Conservation (phyloP, 495 filamentous ascomycete species). For the Corynascus novoguineensis region DNA sequence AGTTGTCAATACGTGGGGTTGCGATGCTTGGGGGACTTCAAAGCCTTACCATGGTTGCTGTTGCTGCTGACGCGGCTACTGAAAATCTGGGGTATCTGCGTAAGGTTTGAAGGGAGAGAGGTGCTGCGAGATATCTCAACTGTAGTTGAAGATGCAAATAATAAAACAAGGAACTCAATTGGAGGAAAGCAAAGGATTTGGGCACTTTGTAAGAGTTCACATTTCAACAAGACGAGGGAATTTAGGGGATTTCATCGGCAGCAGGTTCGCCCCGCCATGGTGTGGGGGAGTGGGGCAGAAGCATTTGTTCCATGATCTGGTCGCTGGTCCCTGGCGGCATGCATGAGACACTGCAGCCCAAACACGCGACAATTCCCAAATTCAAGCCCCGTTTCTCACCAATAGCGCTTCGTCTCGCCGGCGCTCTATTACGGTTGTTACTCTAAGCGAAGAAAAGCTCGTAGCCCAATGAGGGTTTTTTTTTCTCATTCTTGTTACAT, state of each 20-base stretch:
- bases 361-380: background rate
- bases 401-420: background rate
- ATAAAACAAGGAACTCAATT: background rate
- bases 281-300: slow-evolving; percentile 11
- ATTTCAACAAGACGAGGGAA: slow-evolving; percentile 3
- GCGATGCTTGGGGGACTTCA: too few species aligned
- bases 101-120: background rate
- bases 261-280: slow-evolving; percentile 3
- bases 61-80: background rate
- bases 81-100: background rate
- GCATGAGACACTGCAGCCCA: background rate
- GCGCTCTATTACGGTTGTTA: background rate
- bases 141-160: background rate
- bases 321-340: background rate
- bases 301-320: slow-evolving; percentile 2
- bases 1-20: background rate
- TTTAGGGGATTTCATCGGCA: slow-evolving; percentile 13
- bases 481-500: slow-evolving; percentile 4
- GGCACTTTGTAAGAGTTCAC: slow-evolving; percentile 2
- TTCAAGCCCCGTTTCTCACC: background rate
- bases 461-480: slow-evolving; percentile 12
- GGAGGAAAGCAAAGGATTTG: background rate
- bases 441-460: background rate
- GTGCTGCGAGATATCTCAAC: background rate
- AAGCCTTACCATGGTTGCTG: slow-evolving; percentile 4